Conservation (phyloP, 2,329 filamentous ascomycete species). For the Emmonsiellopsis sp. region DNA sequence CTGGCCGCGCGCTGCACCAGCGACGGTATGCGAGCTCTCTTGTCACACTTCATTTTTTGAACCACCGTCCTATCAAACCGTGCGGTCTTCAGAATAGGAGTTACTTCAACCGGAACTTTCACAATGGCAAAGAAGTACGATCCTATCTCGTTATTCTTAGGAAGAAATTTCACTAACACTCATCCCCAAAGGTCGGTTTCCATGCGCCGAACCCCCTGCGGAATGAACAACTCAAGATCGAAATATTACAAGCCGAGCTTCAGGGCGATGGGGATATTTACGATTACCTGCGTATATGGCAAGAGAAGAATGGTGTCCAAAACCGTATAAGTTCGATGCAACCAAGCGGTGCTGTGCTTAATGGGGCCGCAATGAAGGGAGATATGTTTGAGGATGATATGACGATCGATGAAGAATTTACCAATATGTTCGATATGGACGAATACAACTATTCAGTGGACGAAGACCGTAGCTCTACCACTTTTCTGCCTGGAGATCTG, state of each 20-base stretch:
- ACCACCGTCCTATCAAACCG: not conserved
- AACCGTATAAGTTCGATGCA: constrained; percentile 8
- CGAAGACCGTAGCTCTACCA: constrained; percentile 22
- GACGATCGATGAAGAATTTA: not conserved
- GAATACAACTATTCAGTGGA: constrained; percentile 14
- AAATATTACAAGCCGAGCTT: constrained; percentile 24
- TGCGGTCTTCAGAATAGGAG: not conserved
- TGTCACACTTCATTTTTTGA: not conserved
- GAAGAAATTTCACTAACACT: not conserved
- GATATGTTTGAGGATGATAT: constrained; percentile 12
- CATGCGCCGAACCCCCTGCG: constrained; percentile 1
- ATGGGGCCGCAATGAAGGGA: constrained; percentile 1
- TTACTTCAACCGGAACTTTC: not conserved
- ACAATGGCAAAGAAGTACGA: not conserved
- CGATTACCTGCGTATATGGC: constrained; percentile 34
- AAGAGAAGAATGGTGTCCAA: constrained; percentile 9
- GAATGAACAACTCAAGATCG: constrained; percentile 16
- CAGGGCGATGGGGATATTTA: constrained; percentile 31
- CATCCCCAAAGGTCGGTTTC: not conserved
- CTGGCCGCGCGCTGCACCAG: constrained; percentile 10
- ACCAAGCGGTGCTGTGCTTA: not conserved
- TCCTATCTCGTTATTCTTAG: not conserved
- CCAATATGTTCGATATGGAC: constrained; percentile 5
- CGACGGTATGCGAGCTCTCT: constrained; percentile 1
- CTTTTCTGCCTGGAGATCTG: constrained; percentile 33